Evolutionary conservation across 2,329 filamentous ascomycete species (phyloP).

Genomic region (Xylaria sp.): DNA sequence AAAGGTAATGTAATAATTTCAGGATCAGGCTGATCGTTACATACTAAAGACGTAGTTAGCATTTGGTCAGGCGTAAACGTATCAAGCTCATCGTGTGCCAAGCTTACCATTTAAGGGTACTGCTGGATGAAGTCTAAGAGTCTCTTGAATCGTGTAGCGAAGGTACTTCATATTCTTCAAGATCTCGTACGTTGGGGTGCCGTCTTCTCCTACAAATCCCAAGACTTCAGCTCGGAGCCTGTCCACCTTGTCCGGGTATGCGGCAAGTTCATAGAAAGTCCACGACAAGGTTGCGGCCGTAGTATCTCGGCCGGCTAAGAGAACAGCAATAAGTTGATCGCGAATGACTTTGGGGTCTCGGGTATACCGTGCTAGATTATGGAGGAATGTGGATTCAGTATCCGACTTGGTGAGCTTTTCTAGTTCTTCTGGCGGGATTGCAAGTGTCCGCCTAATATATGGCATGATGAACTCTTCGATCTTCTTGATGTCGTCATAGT

Average conservation of each 20-base stretch:
- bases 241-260: constrained; percentile 64
- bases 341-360: constrained; percentile 70
- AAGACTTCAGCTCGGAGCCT: constrained; percentile 72
- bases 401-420: constrained; percentile 75
- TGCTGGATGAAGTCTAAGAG: constrained; percentile 57
- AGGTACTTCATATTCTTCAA: constrained; percentile 78
- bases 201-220: constrained; percentile 61
- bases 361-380: constrained; percentile 77
- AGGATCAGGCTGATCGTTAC: neutral
- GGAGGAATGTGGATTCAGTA: constrained; percentile 77
- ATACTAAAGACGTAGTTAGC: constrained; percentile 27
- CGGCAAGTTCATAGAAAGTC: constrained; percentile 73
- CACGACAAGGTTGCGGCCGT: constrained; percentile 74
- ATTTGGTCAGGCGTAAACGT: neutral
- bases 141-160: constrained; percentile 46
- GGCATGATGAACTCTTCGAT: constrained; percentile 77
- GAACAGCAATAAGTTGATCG: constrained; percentile 77
- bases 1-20: neutral
- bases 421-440: constrained; percentile 70
- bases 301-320: constrained; percentile 77
- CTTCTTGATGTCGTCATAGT: constrained; percentile 67
- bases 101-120: constrained; percentile 56
- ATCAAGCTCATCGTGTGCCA: neutral
- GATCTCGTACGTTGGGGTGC: constrained; percentile 66
- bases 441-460: constrained; percentile 73